Evolutionary conservation across 2,329 filamentous ascomycete species (phyloP).

Genomic region (Xylariales sp.): DNA sequence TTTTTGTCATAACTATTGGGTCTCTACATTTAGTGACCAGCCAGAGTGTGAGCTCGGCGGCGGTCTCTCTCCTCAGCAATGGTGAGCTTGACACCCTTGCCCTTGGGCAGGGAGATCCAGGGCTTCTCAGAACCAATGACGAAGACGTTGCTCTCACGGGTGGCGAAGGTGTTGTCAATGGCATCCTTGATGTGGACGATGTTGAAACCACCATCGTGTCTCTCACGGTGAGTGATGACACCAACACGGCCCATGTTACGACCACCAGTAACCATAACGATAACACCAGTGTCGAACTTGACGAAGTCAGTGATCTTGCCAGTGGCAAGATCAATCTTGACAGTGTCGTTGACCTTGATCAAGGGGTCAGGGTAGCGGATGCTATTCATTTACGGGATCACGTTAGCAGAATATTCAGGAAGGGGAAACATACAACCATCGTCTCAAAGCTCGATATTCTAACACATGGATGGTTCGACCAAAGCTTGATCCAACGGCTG

Average conservation of each 20-base stretch:
- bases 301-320: slow-evolving; percentile 99
- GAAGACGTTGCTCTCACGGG: slow-evolving; percentile 99
- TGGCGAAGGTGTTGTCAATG: slow-evolving; percentile 99
- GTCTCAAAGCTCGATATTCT: slow-evolving; percentile 34
- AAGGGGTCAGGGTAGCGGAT: slow-evolving; percentile 98
- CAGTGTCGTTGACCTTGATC: slow-evolving; percentile 99
- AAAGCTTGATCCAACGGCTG: slow-evolving; percentile 99
- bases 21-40: slow-evolving; percentile 41
- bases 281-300: slow-evolving; percentile 97
- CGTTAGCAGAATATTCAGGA: slow-evolving; percentile 33
- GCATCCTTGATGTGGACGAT: slow-evolving; percentile 99
- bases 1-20: too few relatives aligned
- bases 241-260: slow-evolving; percentile 99
- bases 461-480: slow-evolving; percentile 52
- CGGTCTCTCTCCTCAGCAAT: slow-evolving; percentile 99
- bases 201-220: slow-evolving; percentile 99
- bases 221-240: slow-evolving; percentile 99
- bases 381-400: slow-evolving; percentile 50
- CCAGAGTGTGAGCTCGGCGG: slow-evolving; percentile 65
- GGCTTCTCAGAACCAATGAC: slow-evolving; percentile 98
- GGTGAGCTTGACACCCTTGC: slow-evolving; percentile 99
- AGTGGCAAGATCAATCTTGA: slow-evolving; percentile 96
- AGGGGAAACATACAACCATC: slow-evolving; percentile 49
- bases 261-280: slow-evolving; percentile 98
- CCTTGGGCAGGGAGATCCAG: slow-evolving; percentile 99